Evolutionary conservation across 345 rosid genomes (phyloP).

Genomic region (Odontarrhena argentea): DNA sequence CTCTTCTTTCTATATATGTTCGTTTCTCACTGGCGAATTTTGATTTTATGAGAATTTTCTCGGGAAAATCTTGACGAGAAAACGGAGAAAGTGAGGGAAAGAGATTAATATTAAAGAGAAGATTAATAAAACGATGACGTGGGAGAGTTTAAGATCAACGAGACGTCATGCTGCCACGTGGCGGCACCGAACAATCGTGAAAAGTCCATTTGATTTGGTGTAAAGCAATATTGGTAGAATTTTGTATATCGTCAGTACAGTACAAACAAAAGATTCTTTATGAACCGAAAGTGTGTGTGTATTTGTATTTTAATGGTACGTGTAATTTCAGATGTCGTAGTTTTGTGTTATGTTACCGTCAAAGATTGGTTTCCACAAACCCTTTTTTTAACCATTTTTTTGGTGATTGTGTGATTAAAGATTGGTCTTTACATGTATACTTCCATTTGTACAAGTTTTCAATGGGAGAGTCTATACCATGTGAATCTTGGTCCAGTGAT

Average conservation of each 20-base stretch:
- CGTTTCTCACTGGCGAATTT: conserved; percentile 6
- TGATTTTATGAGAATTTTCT: conserved; percentile 8
- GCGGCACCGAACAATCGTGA: conserved; percentile 29
- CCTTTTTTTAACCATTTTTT: too few relatives aligned
- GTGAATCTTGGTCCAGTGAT: too few relatives aligned
- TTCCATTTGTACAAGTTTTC: too few relatives aligned
- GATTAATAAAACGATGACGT: conserved; percentile 27
- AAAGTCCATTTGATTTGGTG: conserved; percentile 38
- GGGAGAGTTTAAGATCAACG: conserved; percentile 26
- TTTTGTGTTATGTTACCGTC: too few relatives aligned
- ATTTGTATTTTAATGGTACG: neutral
- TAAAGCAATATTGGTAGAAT: conserved; percentile 20
- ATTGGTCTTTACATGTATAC: too few relatives aligned
- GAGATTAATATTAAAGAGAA: neutral
- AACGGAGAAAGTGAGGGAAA: conserved; percentile 40
- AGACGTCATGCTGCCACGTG: conserved; percentile 30
- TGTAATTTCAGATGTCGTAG: neutral
- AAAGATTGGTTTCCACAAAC: too few relatives aligned
- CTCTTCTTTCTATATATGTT: neutral
- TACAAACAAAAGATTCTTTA: conserved; percentile 8
- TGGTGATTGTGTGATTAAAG: too few relatives aligned
- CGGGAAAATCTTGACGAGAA: conserved; percentile 23
- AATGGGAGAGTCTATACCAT: too few relatives aligned
- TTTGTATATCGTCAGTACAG: neutral
- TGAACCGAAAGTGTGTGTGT: neutral